Base-by-base conservation (phyloP, 139 green algal genomes). In the Nannochloris sp. region DNA sequence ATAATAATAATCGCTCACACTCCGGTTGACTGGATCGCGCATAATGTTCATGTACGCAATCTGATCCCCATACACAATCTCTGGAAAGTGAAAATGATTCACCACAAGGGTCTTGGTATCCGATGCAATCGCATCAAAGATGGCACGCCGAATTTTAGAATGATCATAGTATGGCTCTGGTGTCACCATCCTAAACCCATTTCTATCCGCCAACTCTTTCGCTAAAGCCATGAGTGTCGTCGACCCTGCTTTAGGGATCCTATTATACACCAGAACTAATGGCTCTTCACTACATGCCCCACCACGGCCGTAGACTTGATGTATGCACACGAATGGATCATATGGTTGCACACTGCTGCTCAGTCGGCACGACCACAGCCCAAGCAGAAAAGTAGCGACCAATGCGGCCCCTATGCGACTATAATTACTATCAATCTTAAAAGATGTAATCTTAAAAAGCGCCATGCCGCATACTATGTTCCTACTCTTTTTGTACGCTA, bases 41-140 rank as follows among this genome's bases (percentile, higher is more conserved):
- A 66, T 28, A 2, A 66, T 31, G 8, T 66, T 66, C n/a, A 66
- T 57, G 13, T 66, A 66, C n/a, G 14, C 46, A 25, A 66, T 28
- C 10, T 17, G 11, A 23, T 37, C 14, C 30, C 11, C 20, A 44
- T 45, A 46, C 12, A 55, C 5, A 9, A 57, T 57, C 13, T 66
- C 60, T 26, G 60, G 60, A 25, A 56, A 66, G 36, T 66, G 10
- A 28, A 66, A 66, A 16, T 66, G 60, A n/a, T 66, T 37, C 31
- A 23, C 29, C 5, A 66, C 16, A 6, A 66, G n/a, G 0, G 60
- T 66, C 14, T 25, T 25, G 6, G 26, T 55, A 20, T 31, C 14
- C 14, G 60, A 45, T 16, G 11, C 33, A 11, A 66, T 25, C 13
- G 60, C 60, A 53, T 53, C 17, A 53, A 53, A 53, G 16, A 53